A percentile compares a stretch with the other conserved stretches of the same genome.
These are phyloP conservation scores for Pichia sp. DNA, from an alignment of 1,139 yeast genomes.

Conservation along the genomic window DNA sequence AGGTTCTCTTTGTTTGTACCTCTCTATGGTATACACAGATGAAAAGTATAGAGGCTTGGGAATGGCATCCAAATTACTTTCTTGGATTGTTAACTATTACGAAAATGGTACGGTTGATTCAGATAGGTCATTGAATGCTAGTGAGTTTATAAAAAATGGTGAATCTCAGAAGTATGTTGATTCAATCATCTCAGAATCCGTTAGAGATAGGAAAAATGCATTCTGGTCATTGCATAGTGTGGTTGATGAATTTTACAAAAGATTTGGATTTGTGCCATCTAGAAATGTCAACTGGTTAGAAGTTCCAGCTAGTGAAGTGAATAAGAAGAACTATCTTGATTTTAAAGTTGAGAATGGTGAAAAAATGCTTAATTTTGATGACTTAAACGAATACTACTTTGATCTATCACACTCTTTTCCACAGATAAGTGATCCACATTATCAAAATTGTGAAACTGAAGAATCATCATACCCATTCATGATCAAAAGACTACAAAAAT, in stretches of 20 bases:
- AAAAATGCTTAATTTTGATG: not conserved
- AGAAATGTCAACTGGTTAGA: not conserved
- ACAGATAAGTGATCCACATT: not conserved
- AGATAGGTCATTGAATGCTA: not conserved
- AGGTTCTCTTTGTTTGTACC: not conserved
- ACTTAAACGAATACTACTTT: not conserved
- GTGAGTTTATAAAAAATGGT: not conserved
- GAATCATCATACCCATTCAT: not conserved
- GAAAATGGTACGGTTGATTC: constrained; percentile 3
- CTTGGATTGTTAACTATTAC: constrained; percentile 6
- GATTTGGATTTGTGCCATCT: constrained; percentile 12
- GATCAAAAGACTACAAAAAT: not conserved
- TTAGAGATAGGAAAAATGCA: constrained; percentile 6
- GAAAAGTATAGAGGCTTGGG: constrained; percentile 5
- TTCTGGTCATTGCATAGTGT: constrained; percentile 30
- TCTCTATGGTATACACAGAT: constrained; percentile 6
- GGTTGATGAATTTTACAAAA: constrained; percentile 29
- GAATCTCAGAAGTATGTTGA: not conserved
- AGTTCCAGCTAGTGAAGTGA: not conserved
- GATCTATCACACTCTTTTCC: not conserved
- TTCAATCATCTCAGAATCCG: not conserved
- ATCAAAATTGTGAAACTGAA: not conserved
- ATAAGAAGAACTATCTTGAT: not conserved
- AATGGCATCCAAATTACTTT: not conserved
- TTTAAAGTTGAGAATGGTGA: not conserved